Conservation (phyloP, 2,329 filamentous ascomycete species). For the Trichothecium roseum region DNA sequence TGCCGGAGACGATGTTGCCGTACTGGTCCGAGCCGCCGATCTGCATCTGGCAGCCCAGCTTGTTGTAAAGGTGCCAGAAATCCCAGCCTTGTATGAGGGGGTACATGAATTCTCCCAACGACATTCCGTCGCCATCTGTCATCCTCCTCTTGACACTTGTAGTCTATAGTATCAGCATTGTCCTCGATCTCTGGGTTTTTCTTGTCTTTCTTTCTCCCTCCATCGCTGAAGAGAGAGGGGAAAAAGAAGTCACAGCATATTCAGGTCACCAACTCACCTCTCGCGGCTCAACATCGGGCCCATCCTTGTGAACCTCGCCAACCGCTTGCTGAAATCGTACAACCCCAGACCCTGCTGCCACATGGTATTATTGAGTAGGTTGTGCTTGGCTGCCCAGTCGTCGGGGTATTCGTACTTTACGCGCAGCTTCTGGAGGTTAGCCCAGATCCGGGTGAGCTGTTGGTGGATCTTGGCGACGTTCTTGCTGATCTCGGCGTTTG, state of each 20-base stretch:
- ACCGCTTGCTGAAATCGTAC: conserved; percentile 61
- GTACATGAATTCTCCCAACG: conserved; percentile 86
- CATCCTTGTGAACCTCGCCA: conserved; percentile 66
- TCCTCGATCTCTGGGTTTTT: not conserved
- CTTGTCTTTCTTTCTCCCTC: not conserved
- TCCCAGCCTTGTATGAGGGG: conserved; percentile 93
- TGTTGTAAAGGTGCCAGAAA: conserved; percentile 77
- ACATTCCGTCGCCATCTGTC: conserved; percentile 83
- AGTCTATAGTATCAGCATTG: conserved; percentile 10
- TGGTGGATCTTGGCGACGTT: conserved; percentile 60
- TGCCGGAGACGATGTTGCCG: conserved; percentile 87
- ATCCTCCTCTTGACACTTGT: conserved; percentile 66
- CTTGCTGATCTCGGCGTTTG: conserved; percentile 40
- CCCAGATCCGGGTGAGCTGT: conserved; percentile 64
- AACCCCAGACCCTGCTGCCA: conserved; percentile 71
- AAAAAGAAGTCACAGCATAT: not conserved
- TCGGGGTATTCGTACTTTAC: conserved; percentile 53
- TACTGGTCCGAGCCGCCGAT: conserved; percentile 94
- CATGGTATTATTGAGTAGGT: conserved; percentile 67
- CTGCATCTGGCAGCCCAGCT: conserved; percentile 65
- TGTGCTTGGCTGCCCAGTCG: conserved; percentile 55
- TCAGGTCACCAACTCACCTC: no score
- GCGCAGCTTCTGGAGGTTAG: conserved; percentile 58
- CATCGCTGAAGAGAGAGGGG: not conserved
- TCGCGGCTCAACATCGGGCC: conserved; percentile 84